Base-by-base conservation (phyloP, 2,329 filamentous ascomycete genomes). In the Aspergillaceae sp. region DNA sequence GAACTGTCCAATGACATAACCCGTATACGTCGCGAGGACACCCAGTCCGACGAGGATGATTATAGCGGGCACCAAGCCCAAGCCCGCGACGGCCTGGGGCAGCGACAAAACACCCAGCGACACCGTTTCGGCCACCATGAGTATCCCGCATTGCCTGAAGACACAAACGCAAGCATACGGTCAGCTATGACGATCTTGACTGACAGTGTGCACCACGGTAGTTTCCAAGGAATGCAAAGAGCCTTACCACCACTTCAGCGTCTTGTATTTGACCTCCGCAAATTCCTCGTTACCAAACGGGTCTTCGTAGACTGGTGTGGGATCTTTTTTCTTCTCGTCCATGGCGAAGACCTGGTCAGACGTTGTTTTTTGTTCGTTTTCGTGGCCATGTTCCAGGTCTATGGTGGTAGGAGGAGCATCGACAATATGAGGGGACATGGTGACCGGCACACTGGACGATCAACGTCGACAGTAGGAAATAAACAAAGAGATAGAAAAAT, bases 101-200 rank as follows among this genome's bases (percentile, higher is more conserved):
- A 81, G 62, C 2, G 75, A 76, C 7, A 80, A 67, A 32, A 79
- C 74, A 28, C 78, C 77, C 4, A 80, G 64, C 10, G 75, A 78
- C 28, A 80, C 74, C 8, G 75, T 79, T 56, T 79, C 77, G n/a
- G 77, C 77, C 34, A 80, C 71, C 73, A 80, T 79, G 48, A 79
- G 66, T 61, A 71, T 54, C 48, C 67, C 67, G 42, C 65, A 66
- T 58, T 74, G 68, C 68, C 68, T 69, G 41, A 9, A 9, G 63
- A 32, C 27, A 36, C 34, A 36, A 11, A n/a, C n/a, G 34, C 7
- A 36, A 5, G n/a, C 26, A 7, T 38, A 11, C 26, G 36, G 26
- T 38, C 11, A 8, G 7, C 26, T 38, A n/a, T 34, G 34, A 11
- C 34, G n/a, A 19, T 19, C 19, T 19, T 19, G 19, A 19, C 19